phyloP scores from a whole-genome alignment of 805 yeast species.

The Zygoascus ofunaensis region DNA sequence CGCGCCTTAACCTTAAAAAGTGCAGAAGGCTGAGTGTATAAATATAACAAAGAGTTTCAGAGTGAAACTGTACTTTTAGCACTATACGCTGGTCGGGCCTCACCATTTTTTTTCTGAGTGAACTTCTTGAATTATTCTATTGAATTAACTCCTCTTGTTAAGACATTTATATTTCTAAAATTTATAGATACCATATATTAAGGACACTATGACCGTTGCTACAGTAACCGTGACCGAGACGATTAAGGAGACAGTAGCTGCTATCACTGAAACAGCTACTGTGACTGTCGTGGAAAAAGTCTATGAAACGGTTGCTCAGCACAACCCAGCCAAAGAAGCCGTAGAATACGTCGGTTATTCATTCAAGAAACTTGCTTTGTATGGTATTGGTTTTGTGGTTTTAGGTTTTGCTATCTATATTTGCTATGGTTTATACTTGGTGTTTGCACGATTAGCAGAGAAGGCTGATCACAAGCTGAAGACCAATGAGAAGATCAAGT shows the following conservation, averaged over 20 bases:
- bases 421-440: conserved; percentile 13
- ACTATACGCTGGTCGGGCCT: too few relatives aligned
- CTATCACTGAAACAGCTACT: conserved; percentile 2
- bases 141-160: too few relatives aligned
- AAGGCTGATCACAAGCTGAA: conserved; percentile 11
- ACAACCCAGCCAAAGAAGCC: not conserved
- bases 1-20: too few relatives aligned
- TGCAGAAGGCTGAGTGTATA: too few relatives aligned
- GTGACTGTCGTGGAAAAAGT: not conserved
- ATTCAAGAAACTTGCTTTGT: conserved; percentile 2
- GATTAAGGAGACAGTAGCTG: conserved; percentile 3
- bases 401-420: conserved; percentile 9
- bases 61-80: too few relatives aligned
- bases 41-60: too few relatives aligned
- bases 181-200: too few relatives aligned
- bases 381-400: not conserved
- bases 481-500: conserved; percentile 11
- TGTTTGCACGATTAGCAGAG: conserved; percentile 6
- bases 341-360: conserved; percentile 1
- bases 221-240: conserved; percentile 4
- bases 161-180: too few relatives aligned
- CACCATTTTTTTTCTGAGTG: too few relatives aligned
- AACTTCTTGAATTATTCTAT: too few relatives aligned
- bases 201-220: not conserved
- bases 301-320: not conserved